A percentile compares a stretch with the other conserved stretches of the same genome.
phyloP scores from a whole-genome alignment of 2,329 filamentous ascomycete genomes.

The Nemania abortiva region DNA sequence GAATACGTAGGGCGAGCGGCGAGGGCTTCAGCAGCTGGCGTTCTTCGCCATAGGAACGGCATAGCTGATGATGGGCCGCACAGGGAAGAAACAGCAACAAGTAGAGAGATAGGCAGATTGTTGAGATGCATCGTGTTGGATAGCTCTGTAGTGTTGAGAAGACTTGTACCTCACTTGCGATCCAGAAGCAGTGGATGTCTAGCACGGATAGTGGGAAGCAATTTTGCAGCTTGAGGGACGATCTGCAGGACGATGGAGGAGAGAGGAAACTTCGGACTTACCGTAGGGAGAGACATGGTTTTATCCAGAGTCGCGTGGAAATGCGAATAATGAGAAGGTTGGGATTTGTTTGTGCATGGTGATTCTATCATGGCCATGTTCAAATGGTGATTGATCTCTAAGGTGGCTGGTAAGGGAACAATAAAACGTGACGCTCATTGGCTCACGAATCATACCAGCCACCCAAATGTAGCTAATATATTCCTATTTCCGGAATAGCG shows the following conservation, averaged over 20 bases:
- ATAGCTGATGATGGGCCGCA: conserved; percentile 42
- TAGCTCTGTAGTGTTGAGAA: not conserved
- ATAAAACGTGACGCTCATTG: conserved; percentile 24
- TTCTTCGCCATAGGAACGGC: conserved; percentile 47
- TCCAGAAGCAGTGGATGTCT: not conserved
- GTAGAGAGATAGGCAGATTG: conserved; percentile 42
- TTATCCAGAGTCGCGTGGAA: conserved; percentile 59
- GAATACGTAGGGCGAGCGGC: conserved; percentile 54
- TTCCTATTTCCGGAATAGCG: conserved; percentile 8
- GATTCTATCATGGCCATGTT: not conserved
- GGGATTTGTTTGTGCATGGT: conserved; percentile 20
- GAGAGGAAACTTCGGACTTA: conserved; percentile 12
- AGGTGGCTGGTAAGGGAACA: conserved; percentile 32
- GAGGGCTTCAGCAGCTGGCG: conserved; percentile 38
- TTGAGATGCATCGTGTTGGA: conserved; percentile 50
- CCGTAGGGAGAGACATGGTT: conserved; percentile 22
- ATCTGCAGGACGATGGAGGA: conserved; percentile 32
- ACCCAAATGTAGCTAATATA: conserved; percentile 6
- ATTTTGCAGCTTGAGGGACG: conserved; percentile 28
- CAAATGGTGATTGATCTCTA: not conserved
- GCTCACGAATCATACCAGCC: conserved; percentile 24
- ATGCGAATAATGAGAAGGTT: conserved; percentile 38
- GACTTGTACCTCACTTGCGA: conserved; percentile 18
- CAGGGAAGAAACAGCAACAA: conserved; percentile 46
- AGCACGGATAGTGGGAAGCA: conserved; percentile 9